Percentiles rank a stretch among this genome's conserved stretches.
Conservation (phyloP, 2,329 filamentous ascomycete genomes). For the Moelleriella libera region DNA sequence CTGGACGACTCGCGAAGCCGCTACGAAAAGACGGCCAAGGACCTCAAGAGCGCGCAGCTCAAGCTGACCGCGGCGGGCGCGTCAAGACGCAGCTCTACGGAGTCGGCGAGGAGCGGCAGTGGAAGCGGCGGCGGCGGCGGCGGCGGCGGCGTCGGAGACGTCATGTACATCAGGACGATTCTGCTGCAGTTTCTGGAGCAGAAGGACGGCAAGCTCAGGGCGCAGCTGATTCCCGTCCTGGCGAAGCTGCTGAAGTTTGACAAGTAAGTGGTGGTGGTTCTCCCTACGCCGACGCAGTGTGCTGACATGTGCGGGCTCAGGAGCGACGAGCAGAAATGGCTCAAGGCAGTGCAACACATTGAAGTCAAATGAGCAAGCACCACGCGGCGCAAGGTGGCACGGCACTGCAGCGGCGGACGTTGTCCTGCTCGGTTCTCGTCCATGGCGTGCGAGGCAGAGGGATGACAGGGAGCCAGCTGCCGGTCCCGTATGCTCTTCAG, state of each 20-base stretch:
- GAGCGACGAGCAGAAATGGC: slow-evolving; percentile 74
- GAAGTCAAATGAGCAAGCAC: slow-evolving; percentile 13
- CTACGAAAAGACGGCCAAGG: slow-evolving; percentile 67
- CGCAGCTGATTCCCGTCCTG: slow-evolving; percentile 64
- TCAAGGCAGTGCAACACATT: slow-evolving; percentile 52
- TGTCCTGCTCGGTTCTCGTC: too few species aligned
- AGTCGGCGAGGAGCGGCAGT: slow-evolving; percentile 21
- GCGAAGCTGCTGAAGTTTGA: slow-evolving; percentile 66
- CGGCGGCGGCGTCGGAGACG: slow-evolving; percentile 24
- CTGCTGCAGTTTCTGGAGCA: slow-evolving; percentile 70
- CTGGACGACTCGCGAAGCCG: slow-evolving; percentile 66
- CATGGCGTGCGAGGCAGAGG: too few species aligned
- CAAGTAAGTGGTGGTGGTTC: slow-evolving; percentile 36
- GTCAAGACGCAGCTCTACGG: slow-evolving; percentile 28
- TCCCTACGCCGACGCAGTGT: too few species aligned
- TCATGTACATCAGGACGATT: slow-evolving; percentile 66
- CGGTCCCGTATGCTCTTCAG: too few species aligned
- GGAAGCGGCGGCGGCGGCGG: slow-evolving; percentile 8
- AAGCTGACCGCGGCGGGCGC: slow-evolving; percentile 26
- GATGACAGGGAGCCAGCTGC: too few species aligned
- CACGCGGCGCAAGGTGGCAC: not conserved
- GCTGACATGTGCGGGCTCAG: slow-evolving; percentile 13
- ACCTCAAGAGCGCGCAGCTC: slow-evolving; percentile 37
- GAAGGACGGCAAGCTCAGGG: slow-evolving; percentile 61
- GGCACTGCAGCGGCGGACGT: too few species aligned